These are phyloP conservation scores for Grigorovia humatica DNA, from an alignment of 805 yeast species.

Conservation along the genomic window DNA sequence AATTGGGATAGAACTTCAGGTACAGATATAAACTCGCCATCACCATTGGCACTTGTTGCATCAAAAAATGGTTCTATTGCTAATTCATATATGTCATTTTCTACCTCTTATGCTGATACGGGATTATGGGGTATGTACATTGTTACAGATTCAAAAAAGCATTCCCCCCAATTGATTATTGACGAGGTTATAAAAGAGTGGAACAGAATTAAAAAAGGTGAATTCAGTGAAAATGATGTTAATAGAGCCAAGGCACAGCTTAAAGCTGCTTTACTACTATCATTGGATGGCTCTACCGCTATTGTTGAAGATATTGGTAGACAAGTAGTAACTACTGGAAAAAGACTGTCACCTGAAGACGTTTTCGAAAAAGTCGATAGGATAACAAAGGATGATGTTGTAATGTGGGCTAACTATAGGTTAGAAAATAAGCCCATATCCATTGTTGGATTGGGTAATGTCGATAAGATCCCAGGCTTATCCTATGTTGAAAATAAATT, in stretches of 20 bases:
- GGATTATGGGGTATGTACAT: conserved; percentile 97
- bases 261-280: conserved; percentile 80
- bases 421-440: conserved; percentile 73
- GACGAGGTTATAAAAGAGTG: conserved; percentile 78
- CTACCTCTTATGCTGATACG: conserved; percentile 93
- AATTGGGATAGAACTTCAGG: conserved; percentile 95
- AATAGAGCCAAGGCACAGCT: conserved; percentile 91
- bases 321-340: conserved; percentile 90
- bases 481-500: conserved; percentile 40
- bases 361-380: conserved; percentile 56
- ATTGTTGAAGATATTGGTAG: conserved; percentile 97
- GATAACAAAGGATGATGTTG: conserved; percentile 69
- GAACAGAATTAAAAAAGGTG: conserved; percentile 75
- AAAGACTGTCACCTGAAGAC: conserved; percentile 37
- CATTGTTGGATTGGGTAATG: conserved; percentile 84
- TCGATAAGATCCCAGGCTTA: conserved; percentile 59
- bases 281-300: conserved; percentile 91
- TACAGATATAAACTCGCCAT: conserved; percentile 71
- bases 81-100: conserved; percentile 91
- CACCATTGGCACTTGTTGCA: conserved; percentile 58
- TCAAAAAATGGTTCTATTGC: conserved; percentile 56
- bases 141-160: conserved; percentile 63
- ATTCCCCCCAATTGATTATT: conserved; percentile 54
- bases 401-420: conserved; percentile 80
- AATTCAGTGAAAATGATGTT: conserved; percentile 71